phyloP scores from a whole-genome alignment of 345 rosid genomes.

The Salix arbutifolia region DNA sequence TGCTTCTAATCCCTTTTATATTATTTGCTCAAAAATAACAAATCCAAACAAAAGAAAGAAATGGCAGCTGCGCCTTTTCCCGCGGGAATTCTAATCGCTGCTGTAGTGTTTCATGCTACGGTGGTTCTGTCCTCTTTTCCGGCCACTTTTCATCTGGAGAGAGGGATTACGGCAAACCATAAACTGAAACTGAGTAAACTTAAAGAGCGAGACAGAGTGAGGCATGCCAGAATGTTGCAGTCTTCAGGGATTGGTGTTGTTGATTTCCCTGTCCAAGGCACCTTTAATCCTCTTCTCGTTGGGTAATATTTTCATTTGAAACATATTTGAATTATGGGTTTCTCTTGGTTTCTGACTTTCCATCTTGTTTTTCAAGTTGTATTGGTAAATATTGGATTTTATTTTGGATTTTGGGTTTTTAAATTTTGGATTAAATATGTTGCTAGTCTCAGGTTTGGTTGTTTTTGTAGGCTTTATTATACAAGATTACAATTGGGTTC shows the following conservation, averaged over 20 bases:
- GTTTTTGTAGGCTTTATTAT: conserved; percentile 61
- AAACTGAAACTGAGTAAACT: conserved; percentile 53
- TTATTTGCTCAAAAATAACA: background rate
- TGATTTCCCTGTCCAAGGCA: conserved; percentile 75
- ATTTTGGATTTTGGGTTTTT: background rate
- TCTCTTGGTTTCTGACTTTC: conserved; percentile 1
- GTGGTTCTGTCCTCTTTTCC: conserved; percentile 33
- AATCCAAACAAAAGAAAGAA: background rate
- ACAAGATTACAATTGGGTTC: conserved; percentile 75
- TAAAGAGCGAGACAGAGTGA: conserved; percentile 53
- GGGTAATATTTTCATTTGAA: conserved; percentile 50
- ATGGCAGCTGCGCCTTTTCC: conserved; percentile 13
- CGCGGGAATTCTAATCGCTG: conserved; percentile 15
- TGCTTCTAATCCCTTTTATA: background rate
- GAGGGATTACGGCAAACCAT: conserved; percentile 54
- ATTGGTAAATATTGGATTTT: background rate
- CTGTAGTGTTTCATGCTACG: conserved; percentile 5
- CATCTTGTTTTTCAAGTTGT: background rate
- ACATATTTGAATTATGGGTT: background rate
- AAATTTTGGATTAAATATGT: background rate
- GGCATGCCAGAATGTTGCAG: conserved; percentile 85
- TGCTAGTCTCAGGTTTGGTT: background rate
- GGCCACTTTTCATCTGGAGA: conserved; percentile 26
- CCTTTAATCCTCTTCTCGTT: conserved; percentile 74
- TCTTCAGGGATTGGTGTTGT: conserved; percentile 51